Evolutionary conservation across 768 basidiomycete genomes (phyloP).

Genomic region (Terana coerulea): DNA sequence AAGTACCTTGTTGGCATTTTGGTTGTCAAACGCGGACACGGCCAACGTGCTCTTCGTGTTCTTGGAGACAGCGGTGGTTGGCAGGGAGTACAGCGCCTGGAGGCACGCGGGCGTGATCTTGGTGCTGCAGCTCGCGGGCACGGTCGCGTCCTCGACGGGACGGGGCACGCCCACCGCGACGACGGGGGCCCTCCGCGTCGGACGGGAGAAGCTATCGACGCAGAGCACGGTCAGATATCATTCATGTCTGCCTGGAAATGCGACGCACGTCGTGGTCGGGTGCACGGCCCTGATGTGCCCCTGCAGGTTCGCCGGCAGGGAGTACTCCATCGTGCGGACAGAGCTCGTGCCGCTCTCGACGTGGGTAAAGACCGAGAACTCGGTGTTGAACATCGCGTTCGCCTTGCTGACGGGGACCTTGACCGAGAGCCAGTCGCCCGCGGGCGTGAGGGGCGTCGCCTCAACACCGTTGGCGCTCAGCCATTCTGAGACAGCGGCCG

Average conservation of each 20-base stretch:
- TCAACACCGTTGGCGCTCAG: too few relatives aligned
- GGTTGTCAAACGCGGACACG: not conserved
- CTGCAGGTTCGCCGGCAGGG: constrained; percentile 29
- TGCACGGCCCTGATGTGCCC: constrained; percentile 28
- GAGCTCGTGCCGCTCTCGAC: constrained; percentile 21
- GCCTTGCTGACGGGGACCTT: constrained; percentile 30
- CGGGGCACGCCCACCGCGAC: not conserved
- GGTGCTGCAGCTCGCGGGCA: constrained; percentile 15
- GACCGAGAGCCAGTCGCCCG: constrained; percentile 26
- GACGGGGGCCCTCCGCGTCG: not conserved
- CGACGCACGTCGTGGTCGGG: constrained; percentile 24
- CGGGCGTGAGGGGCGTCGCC: not conserved
- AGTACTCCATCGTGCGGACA: constrained; percentile 33
- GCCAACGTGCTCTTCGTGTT: constrained; percentile 13
- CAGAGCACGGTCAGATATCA: too few relatives aligned
- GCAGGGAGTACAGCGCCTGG: constrained; percentile 22
- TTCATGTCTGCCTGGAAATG: constrained; percentile 13
- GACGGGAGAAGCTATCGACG: not conserved
- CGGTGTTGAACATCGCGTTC: constrained; percentile 29
- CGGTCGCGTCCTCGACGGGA: not conserved
- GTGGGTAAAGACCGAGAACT: constrained; percentile 31
- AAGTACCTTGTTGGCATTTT: not conserved
- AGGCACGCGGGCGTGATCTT: constrained; percentile 24
- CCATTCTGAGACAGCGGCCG: too few relatives aligned
- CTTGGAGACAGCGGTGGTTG: constrained; percentile 7